These are phyloP conservation scores for Ustilago bromivora DNA, from an alignment of 1,284 basidiomycete species.

Conservation along the genomic window DNA sequence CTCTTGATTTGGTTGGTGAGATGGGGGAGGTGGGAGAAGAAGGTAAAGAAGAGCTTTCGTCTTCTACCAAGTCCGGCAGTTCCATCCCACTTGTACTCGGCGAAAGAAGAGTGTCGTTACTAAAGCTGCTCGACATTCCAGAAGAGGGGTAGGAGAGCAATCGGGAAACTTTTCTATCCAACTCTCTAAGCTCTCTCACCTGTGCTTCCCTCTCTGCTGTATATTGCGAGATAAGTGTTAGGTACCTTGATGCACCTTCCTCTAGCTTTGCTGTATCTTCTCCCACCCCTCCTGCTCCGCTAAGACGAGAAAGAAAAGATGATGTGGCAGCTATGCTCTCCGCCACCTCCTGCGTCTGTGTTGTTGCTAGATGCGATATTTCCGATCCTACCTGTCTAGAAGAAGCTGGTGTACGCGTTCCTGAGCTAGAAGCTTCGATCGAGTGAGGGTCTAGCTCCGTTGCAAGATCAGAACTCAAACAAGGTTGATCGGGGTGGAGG, in stretches of 20 bases:
- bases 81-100: neutral
- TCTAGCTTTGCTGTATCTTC: slow-evolving; percentile 34
- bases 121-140: neutral
- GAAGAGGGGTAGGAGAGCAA: neutral
- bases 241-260: slow-evolving; percentile 11
- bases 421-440: neutral
- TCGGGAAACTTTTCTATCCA: slow-evolving; percentile 20
- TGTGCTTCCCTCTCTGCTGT: slow-evolving; percentile 38
- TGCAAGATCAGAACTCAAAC: slow-evolving; percentile 17
- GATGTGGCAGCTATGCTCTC: slow-evolving; percentile 8
- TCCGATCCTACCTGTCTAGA: neutral
- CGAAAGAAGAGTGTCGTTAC: neutral
- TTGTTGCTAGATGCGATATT: neutral
- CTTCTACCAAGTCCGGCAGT: neutral
- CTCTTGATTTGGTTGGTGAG: neutral
- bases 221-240: slow-evolving; percentile 35
- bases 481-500: neutral
- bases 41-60: neutral
- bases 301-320: slow-evolving; percentile 11
- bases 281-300: neutral
- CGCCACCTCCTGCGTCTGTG: neutral
- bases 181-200: slow-evolving; percentile 47
- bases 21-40: neutral
- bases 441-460: slow-evolving; percentile 1
- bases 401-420: neutral